Percentiles rank a stretch among this genome's conserved stretches.
These are phyloP conservation scores for Parsonsia alboflavescens DNA, from an alignment of 257 asterid genomes.

Conservation along the genomic window DNA sequence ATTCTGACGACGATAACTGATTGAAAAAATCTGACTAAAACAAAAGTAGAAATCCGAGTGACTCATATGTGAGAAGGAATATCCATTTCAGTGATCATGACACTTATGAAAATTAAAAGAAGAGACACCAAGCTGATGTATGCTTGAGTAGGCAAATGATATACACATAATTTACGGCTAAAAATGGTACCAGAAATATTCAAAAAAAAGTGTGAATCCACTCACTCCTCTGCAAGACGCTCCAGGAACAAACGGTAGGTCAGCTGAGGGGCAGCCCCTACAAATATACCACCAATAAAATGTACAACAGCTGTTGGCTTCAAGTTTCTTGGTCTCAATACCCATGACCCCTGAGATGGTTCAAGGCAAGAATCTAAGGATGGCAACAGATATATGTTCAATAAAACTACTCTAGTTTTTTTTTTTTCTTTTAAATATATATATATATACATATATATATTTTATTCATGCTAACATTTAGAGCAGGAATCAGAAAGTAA, in stretches of 20 bases:
- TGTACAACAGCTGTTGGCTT: constrained; percentile 55
- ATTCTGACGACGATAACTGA: background rate
- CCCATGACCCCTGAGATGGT: constrained; percentile 83
- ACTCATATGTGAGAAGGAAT: background rate
- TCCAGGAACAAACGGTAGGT: constrained; percentile 89
- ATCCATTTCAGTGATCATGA: background rate
- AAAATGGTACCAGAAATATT: background rate
- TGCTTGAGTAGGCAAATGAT: background rate
- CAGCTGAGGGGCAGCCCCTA: constrained; percentile 98
- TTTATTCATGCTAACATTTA: background rate
- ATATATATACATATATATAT: too few relatives aligned
- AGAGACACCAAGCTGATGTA: background rate
- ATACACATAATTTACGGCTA: background rate
- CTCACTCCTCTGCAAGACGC: constrained; percentile 78
- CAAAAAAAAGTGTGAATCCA: constrained; percentile 4
- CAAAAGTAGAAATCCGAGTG: background rate
- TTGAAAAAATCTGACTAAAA: background rate
- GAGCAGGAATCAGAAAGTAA: background rate
- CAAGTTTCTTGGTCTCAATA: constrained; percentile 58
- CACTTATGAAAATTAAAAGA: background rate
- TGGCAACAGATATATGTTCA: background rate
- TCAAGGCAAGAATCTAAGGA: constrained; percentile 7
- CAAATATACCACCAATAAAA: constrained; percentile 92
- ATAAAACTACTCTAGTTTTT: too few relatives aligned
- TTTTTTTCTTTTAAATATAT: too few relatives aligned